Base-by-base conservation (phyloP, 495 filamentous ascomycete species). In the Tetracladium marchalianum region DNA sequence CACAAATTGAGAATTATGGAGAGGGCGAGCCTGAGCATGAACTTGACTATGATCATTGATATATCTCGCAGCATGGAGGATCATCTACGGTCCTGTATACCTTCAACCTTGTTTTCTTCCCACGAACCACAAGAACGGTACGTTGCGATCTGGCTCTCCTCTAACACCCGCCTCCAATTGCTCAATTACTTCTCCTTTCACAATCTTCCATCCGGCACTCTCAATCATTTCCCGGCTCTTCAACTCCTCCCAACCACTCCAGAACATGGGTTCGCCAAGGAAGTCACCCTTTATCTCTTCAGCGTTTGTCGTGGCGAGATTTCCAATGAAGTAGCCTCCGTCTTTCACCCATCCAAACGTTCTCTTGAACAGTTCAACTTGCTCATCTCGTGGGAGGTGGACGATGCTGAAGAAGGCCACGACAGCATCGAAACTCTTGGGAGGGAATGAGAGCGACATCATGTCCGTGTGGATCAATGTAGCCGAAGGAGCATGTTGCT, bases 181-280 rank as follows among this genome's bases (percentile, higher is more conserved):
- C 12, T 60, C 46, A 2, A 62, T 51, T 33, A 61, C 61, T 11
- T 49, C 52, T 47, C 49, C 49, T 27, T 62, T 58, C 40, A 38
- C 12, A 18, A 36, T 39, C 24, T 44, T 50, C 39, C 47, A 49
- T 49, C 32, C 55, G 37, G 13, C 50, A 46, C 9, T 47, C 54
- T 41, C 51, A 43, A 44, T 44, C 52, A 39, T 64, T 62, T 77
- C 78, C 80, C 17, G 72, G 66, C 24, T 63, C 54, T 61, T 46
- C 27, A 60, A 46, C 31, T 15, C 51, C 11, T 64, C 66, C 57
- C 56, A 71, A 5, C 61, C 55, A 57, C 64, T 67, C 67, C 70
- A 73, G 58, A 61, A 64, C 60, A 72, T 66, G 18, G 19, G 10
- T 9, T 61, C 44, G 61, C 49, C 65, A 56, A 71, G 31, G 49